Evolutionary conservation across 2,329 filamentous ascomycete species (phyloP).

Genomic region (Geosmithia morbida): DNA sequence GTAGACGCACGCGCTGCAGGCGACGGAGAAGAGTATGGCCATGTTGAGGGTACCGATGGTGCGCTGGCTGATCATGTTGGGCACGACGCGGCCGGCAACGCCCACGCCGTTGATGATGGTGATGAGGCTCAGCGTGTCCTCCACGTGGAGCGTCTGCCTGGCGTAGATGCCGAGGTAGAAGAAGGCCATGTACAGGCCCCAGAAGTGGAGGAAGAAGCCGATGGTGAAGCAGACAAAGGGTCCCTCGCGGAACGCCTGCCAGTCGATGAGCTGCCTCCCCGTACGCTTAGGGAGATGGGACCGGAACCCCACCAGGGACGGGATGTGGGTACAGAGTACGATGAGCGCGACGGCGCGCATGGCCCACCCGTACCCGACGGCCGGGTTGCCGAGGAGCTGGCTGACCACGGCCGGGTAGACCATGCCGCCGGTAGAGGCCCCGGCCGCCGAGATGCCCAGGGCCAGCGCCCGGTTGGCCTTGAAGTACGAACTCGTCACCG

Average conservation of each 20-base stretch:
- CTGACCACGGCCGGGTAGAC: conserved; percentile 15
- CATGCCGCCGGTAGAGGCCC: conserved; percentile 16
- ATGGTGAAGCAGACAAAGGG: conserved; percentile 18
- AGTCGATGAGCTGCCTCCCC: conserved; percentile 25
- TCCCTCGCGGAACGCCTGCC: conserved; percentile 23
- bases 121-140: conserved; percentile 42
- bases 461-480: conserved; percentile 11
- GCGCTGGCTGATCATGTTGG: conserved; percentile 42
- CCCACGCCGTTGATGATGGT: conserved; percentile 52
- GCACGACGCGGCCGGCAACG: conserved; percentile 39
- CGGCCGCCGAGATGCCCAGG: conserved; percentile 16
- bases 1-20: conserved; percentile 28
- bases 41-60: conserved; percentile 43
- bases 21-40: conserved; percentile 31
- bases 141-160: conserved; percentile 16
- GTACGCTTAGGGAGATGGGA: conserved; percentile 23
- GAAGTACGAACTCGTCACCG: conserved; percentile 19
- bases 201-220: conserved; percentile 18
- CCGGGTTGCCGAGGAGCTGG: conserved; percentile 4
- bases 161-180: conserved; percentile 36
- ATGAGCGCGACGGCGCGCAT: conserved; percentile 14
- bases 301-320: conserved; percentile 16
- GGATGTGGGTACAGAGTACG: conserved; percentile 13
- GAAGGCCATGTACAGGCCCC: conserved; percentile 24
- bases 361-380: conserved; percentile 14